These are phyloP conservation scores for Rhazya stricta DNA, from an alignment of 257 asterid genomes.

Conservation along the genomic window DNA sequence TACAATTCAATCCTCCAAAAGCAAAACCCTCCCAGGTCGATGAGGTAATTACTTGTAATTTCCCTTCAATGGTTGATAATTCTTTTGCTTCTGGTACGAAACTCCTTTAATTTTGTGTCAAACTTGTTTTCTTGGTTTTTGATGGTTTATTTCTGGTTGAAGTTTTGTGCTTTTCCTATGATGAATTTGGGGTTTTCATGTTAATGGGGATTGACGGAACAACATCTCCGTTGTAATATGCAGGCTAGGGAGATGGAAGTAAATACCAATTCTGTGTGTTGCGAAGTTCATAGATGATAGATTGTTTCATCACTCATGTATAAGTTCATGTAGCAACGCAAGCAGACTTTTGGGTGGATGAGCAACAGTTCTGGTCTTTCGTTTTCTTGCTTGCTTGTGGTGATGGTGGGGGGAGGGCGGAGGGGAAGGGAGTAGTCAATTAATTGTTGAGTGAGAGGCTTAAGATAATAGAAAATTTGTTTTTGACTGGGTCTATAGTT, in stretches of 20 bases:
- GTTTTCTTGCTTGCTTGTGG: neutral
- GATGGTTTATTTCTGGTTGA: neutral
- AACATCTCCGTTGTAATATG: neutral
- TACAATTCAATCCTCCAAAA: neutral
- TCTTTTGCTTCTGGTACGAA: neutral
- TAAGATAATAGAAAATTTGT: neutral
- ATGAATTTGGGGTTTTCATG: neutral
- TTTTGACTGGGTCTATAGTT: neutral
- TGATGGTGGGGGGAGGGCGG: neutral
- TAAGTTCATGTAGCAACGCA: neutral
- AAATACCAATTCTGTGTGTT: neutral
- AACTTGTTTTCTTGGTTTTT: neutral
- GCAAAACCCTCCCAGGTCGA: neutral
- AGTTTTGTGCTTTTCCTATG: neutral
- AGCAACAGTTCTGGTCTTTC: neutral
- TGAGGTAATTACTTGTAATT: neutral
- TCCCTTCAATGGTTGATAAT: neutral
- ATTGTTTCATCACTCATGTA: neutral
- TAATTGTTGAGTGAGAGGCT: neutral
- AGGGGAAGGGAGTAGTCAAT: neutral
- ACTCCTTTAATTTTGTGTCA: neutral
- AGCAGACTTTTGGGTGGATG: neutral
- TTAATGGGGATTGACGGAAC: neutral
- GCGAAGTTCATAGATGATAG: neutral
- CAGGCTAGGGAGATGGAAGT: neutral